A percentile compares a stretch with the other conserved stretches of the same genome.
phyloP scores from a whole-genome alignment of 345 rosid genomes.

The Corchorus capsularis region DNA sequence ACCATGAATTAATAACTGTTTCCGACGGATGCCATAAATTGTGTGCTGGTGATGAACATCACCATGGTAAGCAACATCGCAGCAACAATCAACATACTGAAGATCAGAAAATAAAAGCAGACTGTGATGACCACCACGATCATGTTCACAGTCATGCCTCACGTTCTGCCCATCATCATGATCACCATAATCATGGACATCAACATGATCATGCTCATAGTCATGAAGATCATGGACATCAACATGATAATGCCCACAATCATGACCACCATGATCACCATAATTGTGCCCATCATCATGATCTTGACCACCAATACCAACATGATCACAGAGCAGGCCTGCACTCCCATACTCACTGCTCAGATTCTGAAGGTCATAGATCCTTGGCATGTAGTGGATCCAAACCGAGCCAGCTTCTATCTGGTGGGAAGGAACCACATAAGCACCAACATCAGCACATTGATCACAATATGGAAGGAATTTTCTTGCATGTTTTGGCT shows the following conservation, averaged over 20 bases:
- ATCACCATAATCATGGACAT: slow-evolving; percentile 8
- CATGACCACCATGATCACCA: slow-evolving; percentile 14
- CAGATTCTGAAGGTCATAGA: slow-evolving; percentile 20
- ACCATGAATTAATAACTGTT: slow-evolving; percentile 40
- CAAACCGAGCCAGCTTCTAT: slow-evolving; percentile 6
- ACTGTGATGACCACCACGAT: slow-evolving; percentile 23
- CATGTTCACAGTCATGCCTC: slow-evolving; percentile 29
- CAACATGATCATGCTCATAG: slow-evolving; percentile 16
- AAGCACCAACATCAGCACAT: slow-evolving; percentile 62
- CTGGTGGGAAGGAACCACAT: slow-evolving; percentile 21
- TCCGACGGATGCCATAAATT: slow-evolving; percentile 38
- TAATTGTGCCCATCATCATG: slow-evolving; percentile 11
- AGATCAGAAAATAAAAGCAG: neutral
- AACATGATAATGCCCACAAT: slow-evolving; percentile 24
- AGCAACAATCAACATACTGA: neutral
- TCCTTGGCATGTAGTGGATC: slow-evolving; percentile 10
- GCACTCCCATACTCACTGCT: slow-evolving; percentile 16
- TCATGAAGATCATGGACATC: slow-evolving; percentile 21
- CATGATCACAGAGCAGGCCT: slow-evolving; percentile 15
- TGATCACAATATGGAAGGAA: slow-evolving; percentile 99
- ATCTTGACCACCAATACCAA: neutral
- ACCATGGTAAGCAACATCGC: slow-evolving; percentile 1
- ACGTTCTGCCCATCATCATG: slow-evolving; percentile 18
- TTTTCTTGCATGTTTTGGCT: slow-evolving; percentile 90
- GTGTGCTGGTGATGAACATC: slow-evolving; percentile 31